phyloP scores from a whole-genome alignment of 441 rosid genomes.

The Cnidoscolus chayamansa region DNA sequence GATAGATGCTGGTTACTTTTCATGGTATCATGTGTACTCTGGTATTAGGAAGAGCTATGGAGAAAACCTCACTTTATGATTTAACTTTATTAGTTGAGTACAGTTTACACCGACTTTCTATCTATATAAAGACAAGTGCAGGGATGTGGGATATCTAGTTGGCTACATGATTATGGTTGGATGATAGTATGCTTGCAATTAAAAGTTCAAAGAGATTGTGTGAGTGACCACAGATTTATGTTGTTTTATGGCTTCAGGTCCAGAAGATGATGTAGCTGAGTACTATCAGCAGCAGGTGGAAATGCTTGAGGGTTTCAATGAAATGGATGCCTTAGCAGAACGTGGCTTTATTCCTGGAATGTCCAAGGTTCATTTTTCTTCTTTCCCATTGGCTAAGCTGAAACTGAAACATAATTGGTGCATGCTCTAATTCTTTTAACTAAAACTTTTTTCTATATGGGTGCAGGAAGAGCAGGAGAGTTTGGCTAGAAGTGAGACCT shows the following conservation, averaged over 20 bases:
- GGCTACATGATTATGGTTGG: neutral
- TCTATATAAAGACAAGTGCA: neutral
- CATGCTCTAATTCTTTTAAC: conserved; percentile 13
- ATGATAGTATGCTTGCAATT: neutral
- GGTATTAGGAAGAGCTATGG: neutral
- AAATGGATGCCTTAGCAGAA: conserved; percentile 89
- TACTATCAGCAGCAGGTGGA: conserved; percentile 94
- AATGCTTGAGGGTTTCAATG: conserved; percentile 88
- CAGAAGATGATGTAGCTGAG: conserved; percentile 81
- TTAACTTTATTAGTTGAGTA: neutral
- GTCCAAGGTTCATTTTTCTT: conserved; percentile 54
- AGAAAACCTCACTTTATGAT: neutral
- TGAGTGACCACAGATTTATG: conserved; percentile 6
- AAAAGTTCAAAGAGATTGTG: neutral
- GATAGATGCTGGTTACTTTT: neutral
- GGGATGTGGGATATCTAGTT: neutral
- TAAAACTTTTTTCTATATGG: conserved; percentile 17
- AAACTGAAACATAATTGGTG: neutral
- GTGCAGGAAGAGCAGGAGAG: conserved; percentile 77
- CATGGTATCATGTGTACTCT: conserved; percentile 1
- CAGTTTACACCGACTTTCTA: neutral
- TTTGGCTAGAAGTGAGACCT: conserved; percentile 81
- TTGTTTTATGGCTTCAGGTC: conserved; percentile 44
- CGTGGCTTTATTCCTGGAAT: conserved; percentile 85
- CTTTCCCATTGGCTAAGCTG: conserved; percentile 1